phyloP scores from a whole-genome alignment of 352 stramenopile genomes.

The Phytophthora cactorum region DNA sequence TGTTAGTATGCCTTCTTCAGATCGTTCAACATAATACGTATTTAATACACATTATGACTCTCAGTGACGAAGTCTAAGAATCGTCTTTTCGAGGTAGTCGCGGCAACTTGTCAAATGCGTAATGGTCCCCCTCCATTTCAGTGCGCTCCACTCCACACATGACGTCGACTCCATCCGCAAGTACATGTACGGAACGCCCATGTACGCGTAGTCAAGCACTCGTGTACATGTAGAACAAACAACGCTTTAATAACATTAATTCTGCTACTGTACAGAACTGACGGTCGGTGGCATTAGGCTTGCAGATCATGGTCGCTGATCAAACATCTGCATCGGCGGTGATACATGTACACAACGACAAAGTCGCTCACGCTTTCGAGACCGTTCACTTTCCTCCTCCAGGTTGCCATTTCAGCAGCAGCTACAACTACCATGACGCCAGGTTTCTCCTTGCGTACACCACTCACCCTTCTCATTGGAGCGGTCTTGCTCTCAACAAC shows the following conservation, averaged over 20 bases:
- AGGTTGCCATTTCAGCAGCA: slow-evolving; percentile 12
- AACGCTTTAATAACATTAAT: slow-evolving; percentile 3
- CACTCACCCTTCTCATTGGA: slow-evolving; percentile 6
- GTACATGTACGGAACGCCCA: slow-evolving; percentile 1
- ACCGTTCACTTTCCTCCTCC: neutral
- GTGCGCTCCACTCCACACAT: slow-evolving; percentile 5
- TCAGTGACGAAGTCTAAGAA: too few relatives aligned
- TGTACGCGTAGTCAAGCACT: too few relatives aligned
- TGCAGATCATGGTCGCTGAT: slow-evolving; percentile 22
- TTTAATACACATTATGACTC: too few relatives aligned
- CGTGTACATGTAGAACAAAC: neutral
- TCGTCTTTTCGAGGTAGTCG: neutral
- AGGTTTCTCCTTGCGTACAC: slow-evolving; percentile 1
- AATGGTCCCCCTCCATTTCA: neutral
- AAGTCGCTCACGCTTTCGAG: neutral
- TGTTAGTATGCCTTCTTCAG: too few relatives aligned
- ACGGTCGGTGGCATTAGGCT: neutral
- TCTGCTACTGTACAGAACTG: too few relatives aligned
- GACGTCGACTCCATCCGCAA: slow-evolving; percentile 18
- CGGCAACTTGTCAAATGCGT: neutral
- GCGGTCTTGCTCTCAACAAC: slow-evolving; percentile 4
- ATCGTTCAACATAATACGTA: too few relatives aligned
- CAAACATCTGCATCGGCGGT: slow-evolving; percentile 20
- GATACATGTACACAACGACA: neutral
- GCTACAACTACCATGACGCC: slow-evolving; percentile 5